Percentiles rank a stretch among this genome's conserved stretches.
Evolutionary conservation across 192 early-diverging fungal species (phyloP).

Genomic region (Backusella parvicylindrica): DNA sequence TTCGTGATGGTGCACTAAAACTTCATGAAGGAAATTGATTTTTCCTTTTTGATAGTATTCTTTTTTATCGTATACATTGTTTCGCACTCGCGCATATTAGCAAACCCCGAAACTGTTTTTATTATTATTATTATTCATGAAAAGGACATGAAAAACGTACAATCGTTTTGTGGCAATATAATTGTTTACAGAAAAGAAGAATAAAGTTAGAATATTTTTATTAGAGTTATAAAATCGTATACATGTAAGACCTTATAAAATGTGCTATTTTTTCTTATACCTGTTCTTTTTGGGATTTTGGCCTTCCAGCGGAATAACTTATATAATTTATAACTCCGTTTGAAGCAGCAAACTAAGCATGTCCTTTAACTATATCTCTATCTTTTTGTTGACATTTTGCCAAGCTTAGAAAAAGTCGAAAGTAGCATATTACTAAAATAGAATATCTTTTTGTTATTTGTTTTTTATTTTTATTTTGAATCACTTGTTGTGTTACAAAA

Average conservation of each 20-base stretch:
- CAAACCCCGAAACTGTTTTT: background rate
- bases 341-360: background rate
- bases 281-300: no score
- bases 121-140: no score
- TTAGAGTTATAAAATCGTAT: background rate
- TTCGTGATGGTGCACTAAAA: background rate
- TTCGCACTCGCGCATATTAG: background rate
- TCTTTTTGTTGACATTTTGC: background rate
- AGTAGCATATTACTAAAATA: background rate
- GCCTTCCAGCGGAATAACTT: no score
- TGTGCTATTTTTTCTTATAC: background rate
- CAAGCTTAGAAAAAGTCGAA: background rate
- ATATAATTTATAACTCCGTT: background rate
- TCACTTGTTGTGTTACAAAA: background rate
- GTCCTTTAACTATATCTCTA: background rate
- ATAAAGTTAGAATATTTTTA: no score
- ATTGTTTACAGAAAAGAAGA: background rate
- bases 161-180: background rate
- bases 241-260: background rate
- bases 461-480: background rate
- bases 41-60: background rate
- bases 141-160: no score
- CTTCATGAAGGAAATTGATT: background rate
- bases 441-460: background rate
- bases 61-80: background rate